Conservation (phyloP, 768 basidiomycete genomes). For the Plicaturopsis crispa region DNA sequence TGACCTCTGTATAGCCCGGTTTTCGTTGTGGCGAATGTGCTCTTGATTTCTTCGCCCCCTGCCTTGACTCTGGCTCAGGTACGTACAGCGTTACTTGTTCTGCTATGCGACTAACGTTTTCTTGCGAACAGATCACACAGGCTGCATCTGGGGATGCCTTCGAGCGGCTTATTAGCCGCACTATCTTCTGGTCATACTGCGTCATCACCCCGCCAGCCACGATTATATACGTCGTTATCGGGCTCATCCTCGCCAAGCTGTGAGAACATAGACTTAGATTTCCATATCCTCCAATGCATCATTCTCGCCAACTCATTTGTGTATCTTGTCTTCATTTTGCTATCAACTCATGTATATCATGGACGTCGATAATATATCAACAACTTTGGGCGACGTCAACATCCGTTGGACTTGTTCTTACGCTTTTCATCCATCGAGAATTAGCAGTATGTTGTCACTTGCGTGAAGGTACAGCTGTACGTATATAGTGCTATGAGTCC, state of each 20-base stretch:
- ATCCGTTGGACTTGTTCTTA: no score
- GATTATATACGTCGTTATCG: slow-evolving; percentile 69
- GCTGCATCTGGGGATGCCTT: slow-evolving; percentile 78
- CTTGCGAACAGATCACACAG: slow-evolving; percentile 78
- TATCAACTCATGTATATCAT: no score
- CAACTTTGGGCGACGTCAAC: no score
- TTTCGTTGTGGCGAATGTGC: slow-evolving; percentile 77
- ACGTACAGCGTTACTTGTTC: slow-evolving; percentile 1
- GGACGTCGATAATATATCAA: no score
- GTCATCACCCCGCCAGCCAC: slow-evolving; percentile 83
- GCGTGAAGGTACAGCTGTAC: no score
- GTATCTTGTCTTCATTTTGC: no score
- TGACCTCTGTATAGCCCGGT: slow-evolving; percentile 56
- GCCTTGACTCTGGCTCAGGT: slow-evolving; percentile 65
- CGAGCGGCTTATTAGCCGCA: slow-evolving; percentile 83
- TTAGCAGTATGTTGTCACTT: no score
- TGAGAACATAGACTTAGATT: slow-evolving; percentile 17
- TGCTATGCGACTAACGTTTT: slow-evolving; percentile 27
- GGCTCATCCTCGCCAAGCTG: slow-evolving; percentile 53
- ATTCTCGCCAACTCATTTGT: no score
- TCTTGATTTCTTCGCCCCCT: slow-evolving; percentile 79
- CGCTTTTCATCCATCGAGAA: no score
- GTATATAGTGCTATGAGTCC: no score
- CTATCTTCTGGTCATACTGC: slow-evolving; percentile 92
- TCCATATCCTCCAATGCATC: no score